Base-by-base conservation (phyloP, 345 rosid genomes). In the Salix viminalis region DNA sequence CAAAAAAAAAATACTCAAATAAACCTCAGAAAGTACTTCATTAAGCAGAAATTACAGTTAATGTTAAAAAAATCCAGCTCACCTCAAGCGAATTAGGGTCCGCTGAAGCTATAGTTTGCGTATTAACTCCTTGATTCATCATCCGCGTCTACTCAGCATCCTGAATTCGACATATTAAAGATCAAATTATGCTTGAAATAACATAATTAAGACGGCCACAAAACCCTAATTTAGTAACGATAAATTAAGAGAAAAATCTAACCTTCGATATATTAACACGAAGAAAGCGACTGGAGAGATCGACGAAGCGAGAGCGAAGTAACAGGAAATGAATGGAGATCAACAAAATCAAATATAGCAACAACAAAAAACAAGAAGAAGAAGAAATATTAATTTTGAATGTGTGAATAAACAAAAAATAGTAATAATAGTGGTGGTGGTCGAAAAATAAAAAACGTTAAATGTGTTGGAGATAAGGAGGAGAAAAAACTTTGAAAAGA, bases 41-140 rank as follows among this genome's bases (percentile, higher is more conserved):
- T 37, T 6, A 7, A 66, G 24, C 23, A 69, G 19, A 14, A 39
- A 37, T 13, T 34, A n/a, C 11, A 67, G 15, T 44, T 37, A 37
- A 13, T 11, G 26, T 14, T 32, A 69, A 5, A 39, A 65, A 12
- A n/a, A 58, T 23, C 15, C 32, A 66, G 21, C 3, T 77, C 79
- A 95, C 99, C 96, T 96, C 94, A 52, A 83, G 83, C 24, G 91
- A 85, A 81, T 83, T 90, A 61, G 91, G 88, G 77, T 92, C 94
- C 30, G 80, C 78, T 21, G 93, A 74, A 77, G 90, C 87, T 61
- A 86, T 66, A 64, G 89, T 74, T 80, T 93, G 93, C 32, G 90
- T 77, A 70, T 86, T 89, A 39, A 76, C 89, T 86, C 89, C 92
- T 83, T 88, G 97, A 86, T 88, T 93, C 99, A 95, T 95, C 83